Conservation (phyloP, 257 asterid genomes). For the Scutellaria minor region DNA sequence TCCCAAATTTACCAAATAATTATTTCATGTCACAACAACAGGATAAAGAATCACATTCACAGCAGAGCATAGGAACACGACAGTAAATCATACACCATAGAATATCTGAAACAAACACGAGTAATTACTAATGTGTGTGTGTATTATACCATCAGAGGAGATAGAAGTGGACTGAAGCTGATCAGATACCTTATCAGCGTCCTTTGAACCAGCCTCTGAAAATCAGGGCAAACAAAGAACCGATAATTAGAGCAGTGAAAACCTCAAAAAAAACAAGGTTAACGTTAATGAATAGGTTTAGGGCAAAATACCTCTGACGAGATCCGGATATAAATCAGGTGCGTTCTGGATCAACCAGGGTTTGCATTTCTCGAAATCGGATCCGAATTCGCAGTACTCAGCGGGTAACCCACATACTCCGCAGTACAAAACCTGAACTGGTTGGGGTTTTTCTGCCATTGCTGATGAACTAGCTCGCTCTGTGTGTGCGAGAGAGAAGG, state of each 20-base stretch:
- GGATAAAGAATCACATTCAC: not conserved
- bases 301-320: constrained; percentile 61
- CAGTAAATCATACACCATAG: not conserved
- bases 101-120: not conserved
- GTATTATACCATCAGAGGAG: constrained; percentile 63
- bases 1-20: not conserved
- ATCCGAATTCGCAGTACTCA: constrained; percentile 96
- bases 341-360: constrained; percentile 92
- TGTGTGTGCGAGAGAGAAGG: constrained; percentile 3
- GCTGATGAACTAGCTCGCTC: constrained; percentile 29
- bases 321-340: constrained; percentile 83
- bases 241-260: not conserved
- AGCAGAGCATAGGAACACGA: constrained; percentile 13
- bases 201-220: constrained; percentile 64
- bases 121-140: not conserved
- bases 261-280: constrained; percentile 13
- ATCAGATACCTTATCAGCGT: constrained; percentile 71
- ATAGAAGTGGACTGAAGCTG: constrained; percentile 87
- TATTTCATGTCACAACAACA: not conserved
- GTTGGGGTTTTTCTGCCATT: constrained; percentile 85
- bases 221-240: constrained; percentile 23
- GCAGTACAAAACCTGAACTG: constrained; percentile 75
- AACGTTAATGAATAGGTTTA: constrained; percentile 28
- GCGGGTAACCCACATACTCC: constrained; percentile 90
- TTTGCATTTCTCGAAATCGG: constrained; percentile 92